Evolutionary conservation across 2,329 filamentous ascomycete genomes (phyloP).

Genomic region (Phoma sp.): DNA sequence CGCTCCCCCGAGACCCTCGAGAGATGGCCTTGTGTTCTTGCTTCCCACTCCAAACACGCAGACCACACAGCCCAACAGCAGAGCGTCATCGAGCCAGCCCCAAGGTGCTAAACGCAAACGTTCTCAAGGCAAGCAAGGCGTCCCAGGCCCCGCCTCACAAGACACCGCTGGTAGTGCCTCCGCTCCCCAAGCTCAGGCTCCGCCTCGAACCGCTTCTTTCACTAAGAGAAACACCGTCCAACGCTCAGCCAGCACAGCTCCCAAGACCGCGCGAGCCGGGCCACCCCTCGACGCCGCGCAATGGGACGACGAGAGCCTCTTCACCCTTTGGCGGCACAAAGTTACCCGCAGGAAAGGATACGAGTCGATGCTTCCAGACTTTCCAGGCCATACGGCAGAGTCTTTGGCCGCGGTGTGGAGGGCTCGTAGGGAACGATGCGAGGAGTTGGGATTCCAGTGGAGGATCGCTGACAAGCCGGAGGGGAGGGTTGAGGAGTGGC

Average conservation of each 20-base stretch:
- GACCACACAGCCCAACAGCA: too few relatives aligned
- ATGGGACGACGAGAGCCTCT: constrained; percentile 4
- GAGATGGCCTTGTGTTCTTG: not conserved
- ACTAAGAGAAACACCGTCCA: not conserved
- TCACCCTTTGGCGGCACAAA: constrained; percentile 6
- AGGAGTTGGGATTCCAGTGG: constrained; percentile 2
- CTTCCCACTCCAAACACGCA: too few relatives aligned
- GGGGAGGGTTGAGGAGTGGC: not conserved
- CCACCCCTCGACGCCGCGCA: not conserved
- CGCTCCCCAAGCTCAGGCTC: too few relatives aligned
- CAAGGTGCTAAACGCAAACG: too few relatives aligned
- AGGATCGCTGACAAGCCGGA: not conserved
- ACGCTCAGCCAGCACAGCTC: not conserved
- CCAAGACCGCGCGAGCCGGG: not conserved
- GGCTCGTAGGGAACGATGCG: too few relatives aligned
- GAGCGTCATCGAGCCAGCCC: too few relatives aligned
- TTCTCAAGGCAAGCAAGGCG: too few relatives aligned
- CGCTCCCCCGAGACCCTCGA: not conserved
- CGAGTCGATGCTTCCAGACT: not conserved
- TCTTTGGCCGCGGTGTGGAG: not conserved
- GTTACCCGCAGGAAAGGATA: constrained; percentile 9
- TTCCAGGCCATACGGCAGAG: not conserved
- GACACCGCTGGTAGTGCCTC: too few relatives aligned
- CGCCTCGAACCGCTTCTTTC: too few relatives aligned
- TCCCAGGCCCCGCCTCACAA: too few relatives aligned